phyloP scores from a whole-genome alignment of 1,284 basidiomycete genomes.

The Pascua guehoae region DNA sequence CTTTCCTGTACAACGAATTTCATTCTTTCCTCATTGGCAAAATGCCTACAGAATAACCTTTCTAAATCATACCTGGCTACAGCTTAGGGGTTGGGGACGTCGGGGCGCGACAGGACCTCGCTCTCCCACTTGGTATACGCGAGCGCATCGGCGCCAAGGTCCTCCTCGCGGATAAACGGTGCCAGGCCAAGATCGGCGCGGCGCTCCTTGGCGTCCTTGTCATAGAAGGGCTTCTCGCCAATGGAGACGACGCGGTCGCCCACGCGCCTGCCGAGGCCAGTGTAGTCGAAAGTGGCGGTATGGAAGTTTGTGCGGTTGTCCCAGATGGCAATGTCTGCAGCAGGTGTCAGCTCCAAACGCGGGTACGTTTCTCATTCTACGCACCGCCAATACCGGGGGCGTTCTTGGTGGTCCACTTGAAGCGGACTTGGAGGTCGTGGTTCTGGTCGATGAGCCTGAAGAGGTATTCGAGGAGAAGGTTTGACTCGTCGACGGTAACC shows the following conservation, averaged over 20 bases:
- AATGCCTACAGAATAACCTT: too few relatives aligned
- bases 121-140: too few relatives aligned
- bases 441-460: conserved; percentile 53
- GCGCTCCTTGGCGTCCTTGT: conserved; percentile 26
- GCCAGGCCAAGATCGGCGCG: conserved; percentile 17
- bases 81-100: too few relatives aligned
- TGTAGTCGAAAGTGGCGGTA: conserved; percentile 57
- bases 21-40: too few relatives aligned
- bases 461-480: conserved; percentile 36
- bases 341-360: too few relatives aligned
- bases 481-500: conserved; percentile 59
- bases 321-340: conserved; percentile 39
- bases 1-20: too few relatives aligned
- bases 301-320: conserved; percentile 45
- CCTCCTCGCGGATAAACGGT: too few relatives aligned
- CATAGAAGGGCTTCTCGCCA: conserved; percentile 62
- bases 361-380: too few relatives aligned
- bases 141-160: too few relatives aligned
- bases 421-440: conserved; percentile 63
- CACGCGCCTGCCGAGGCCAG: conserved; percentile 49
- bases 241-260: conserved; percentile 63
- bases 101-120: too few relatives aligned
- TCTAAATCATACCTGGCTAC: too few relatives aligned
- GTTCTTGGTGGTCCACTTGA: conserved; percentile 49
- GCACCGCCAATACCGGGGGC: conserved; percentile 6